Conservation (phyloP, 768 basidiomycete species). For the Rubroboletus satanas region DNA sequence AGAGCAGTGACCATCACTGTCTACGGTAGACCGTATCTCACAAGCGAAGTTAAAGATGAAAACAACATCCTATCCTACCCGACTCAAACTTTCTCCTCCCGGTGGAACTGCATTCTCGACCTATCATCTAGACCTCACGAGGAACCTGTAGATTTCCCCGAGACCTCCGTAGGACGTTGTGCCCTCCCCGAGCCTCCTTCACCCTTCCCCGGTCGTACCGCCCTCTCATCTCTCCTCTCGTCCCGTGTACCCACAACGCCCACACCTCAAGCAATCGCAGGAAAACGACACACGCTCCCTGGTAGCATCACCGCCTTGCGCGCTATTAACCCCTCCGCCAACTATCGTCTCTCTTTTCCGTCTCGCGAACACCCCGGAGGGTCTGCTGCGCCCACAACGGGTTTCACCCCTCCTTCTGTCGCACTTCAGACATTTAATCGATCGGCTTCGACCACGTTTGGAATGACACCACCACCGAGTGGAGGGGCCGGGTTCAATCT, state of each 20-base stretch:
- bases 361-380: slow-evolving; percentile 25
- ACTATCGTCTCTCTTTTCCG: slow-evolving; percentile 24
- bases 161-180: slow-evolving; percentile 25
- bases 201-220: slow-evolving; percentile 57
- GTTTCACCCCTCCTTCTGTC: slow-evolving; percentile 35
- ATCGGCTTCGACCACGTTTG: slow-evolving; percentile 30
- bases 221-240: slow-evolving; percentile 25
- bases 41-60: slow-evolving; percentile 19
- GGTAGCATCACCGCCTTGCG: slow-evolving; percentile 32
- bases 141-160: slow-evolving; percentile 17
- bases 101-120: slow-evolving; percentile 90
- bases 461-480: slow-evolving; percentile 30
- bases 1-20: slow-evolving; percentile 79
- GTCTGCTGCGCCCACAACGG: slow-evolving; percentile 8
- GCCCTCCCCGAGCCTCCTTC: slow-evolving; percentile 74
- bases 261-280: slow-evolving; percentile 42
- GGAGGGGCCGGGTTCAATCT: slow-evolving; percentile 9
- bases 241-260: slow-evolving; percentile 20
- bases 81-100: slow-evolving; percentile 72
- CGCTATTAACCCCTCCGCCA: slow-evolving; percentile 20
- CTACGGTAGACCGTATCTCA: slow-evolving; percentile 63
- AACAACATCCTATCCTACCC: slow-evolving; percentile 44
- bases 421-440: slow-evolving; percentile 32
- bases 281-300: slow-evolving; percentile 55
- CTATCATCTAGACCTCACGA: slow-evolving; percentile 42